Conservation (phyloP, 1,139 yeast genomes). For the Trichomonascaceae sp. region DNA sequence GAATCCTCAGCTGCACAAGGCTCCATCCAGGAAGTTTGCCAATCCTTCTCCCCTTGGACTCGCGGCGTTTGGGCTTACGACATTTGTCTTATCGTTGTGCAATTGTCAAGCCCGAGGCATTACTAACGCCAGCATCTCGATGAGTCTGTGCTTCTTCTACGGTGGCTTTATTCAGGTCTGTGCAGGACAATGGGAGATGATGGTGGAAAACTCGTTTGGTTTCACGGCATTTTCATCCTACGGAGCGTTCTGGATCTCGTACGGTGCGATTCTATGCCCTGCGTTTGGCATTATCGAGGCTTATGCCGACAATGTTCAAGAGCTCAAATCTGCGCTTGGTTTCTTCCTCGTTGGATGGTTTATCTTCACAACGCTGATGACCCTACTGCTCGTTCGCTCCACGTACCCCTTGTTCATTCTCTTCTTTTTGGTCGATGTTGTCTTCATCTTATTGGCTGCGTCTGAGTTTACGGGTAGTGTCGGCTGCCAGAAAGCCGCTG, state of each 20-base stretch:
- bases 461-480: constrained; percentile 26
- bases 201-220: constrained; percentile 67
- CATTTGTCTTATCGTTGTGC: constrained; percentile 61
- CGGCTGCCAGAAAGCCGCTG: constrained; percentile 48
- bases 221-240: constrained; percentile 63
- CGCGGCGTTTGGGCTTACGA: constrained; percentile 70
- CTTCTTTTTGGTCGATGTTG: constrained; percentile 22
- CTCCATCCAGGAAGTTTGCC: constrained; percentile 58
- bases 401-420: constrained; percentile 35
- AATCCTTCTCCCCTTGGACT: constrained; percentile 85
- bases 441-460: constrained; percentile 34
- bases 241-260: constrained; percentile 78
- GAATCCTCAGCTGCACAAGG: constrained; percentile 48
- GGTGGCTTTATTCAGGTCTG: constrained; percentile 63
- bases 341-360: constrained; percentile 63
- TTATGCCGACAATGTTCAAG: constrained; percentile 26
- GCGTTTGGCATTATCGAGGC: constrained; percentile 57
- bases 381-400: constrained; percentile 64
- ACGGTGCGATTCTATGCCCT: constrained; percentile 52
- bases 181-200: constrained; percentile 66
- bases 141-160: constrained; percentile 66
- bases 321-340: constrained; percentile 48
- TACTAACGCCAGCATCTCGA: constrained; percentile 36
- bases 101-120: constrained; percentile 52
- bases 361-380: constrained; percentile 53